Base-by-base conservation (phyloP, 169 alveolate species). In the Blepharisma undulans region DNA sequence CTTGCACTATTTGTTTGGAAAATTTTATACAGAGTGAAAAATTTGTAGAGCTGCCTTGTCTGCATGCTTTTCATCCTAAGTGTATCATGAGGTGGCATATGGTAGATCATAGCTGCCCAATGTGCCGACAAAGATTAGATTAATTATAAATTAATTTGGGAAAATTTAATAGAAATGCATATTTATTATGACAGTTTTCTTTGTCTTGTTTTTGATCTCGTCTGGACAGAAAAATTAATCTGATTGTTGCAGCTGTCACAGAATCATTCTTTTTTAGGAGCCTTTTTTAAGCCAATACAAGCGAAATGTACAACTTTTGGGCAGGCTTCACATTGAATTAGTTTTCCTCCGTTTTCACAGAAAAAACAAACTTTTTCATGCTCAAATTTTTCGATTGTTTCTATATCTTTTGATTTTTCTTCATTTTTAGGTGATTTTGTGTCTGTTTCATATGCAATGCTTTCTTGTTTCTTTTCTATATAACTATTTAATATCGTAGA, bases 11-110 rank as follows among this genome's bases (percentile, higher is more conserved):
- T 36, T 86, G 91, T 32, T 25, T 86, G 22, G 32, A n/a, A 27
- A 59, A 86, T n/a, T 86, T 25, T 72, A 66, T 22, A 19, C 66
- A 61, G 34, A 48, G 84, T 19, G 91, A 86, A 22, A 33, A n/a
- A 21, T 86, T 86, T 19, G 72, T 25, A 25, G 72, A 86, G n/a
- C 59, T 86, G 29, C 91, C 91, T 33, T 86, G 91, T 32, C 72
- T 86, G 10, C 92, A 88, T 48, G 22, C 22, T n/a, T 88, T 88
- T 34, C 92, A 88, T 59, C 36, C 79, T 8, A 34, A 76, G 22
- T 88, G 92, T 48, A 34, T 88, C 25, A 32, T 32, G 22, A 32
- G 33, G 33, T 88, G 92, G 92, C 72, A 74, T 18, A 21, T 25
- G 29, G 77, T 61, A 32, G n/a, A 22, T 48, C 74, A 88, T n/a